A percentile compares a stretch with the other conserved stretches of the same genome.
phyloP scores from a whole-genome alignment of 805 yeast species.

The Yueomyces sp. region DNA sequence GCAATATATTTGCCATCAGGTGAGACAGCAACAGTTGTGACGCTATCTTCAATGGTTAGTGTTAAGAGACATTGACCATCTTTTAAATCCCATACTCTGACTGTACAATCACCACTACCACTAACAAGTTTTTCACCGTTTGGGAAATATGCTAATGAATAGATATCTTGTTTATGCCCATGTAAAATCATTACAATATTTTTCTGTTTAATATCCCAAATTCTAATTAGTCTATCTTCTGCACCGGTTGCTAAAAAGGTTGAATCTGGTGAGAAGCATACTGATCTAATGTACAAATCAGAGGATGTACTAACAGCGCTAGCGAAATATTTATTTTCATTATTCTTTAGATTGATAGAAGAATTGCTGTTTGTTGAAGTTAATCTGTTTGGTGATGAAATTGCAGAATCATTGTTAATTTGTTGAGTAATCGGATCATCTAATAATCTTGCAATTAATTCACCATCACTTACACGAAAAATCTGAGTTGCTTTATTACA shows the following conservation, averaged over 20 bases:
- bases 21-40: slow-evolving; percentile 92
- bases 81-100: slow-evolving; percentile 87
- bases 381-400: background rate
- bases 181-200: slow-evolving; percentile 74
- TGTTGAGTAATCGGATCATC: slow-evolving; percentile 45
- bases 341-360: slow-evolving; percentile 16
- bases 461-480: slow-evolving; percentile 84
- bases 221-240: slow-evolving; percentile 79
- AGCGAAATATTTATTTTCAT: slow-evolving; percentile 21
- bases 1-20: slow-evolving; percentile 92
- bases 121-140: slow-evolving; percentile 87
- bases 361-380: slow-evolving; percentile 2
- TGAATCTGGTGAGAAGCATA: slow-evolving; percentile 93
- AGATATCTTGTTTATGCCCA: slow-evolving; percentile 97
- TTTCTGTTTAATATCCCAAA: slow-evolving; percentile 85
- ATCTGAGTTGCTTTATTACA: slow-evolving; percentile 94
- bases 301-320: slow-evolving; percentile 37
- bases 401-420: background rate
- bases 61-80: slow-evolving; percentile 83
- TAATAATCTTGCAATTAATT: slow-evolving; percentile 68
- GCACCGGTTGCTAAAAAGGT: slow-evolving; percentile 90
- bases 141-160: slow-evolving; percentile 88
- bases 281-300: slow-evolving; percentile 87
- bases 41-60: slow-evolving; percentile 93
- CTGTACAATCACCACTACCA: slow-evolving; percentile 94